Base-by-base conservation (phyloP, 129 eudicot species). In the Scalesia atractyloides region DNA sequence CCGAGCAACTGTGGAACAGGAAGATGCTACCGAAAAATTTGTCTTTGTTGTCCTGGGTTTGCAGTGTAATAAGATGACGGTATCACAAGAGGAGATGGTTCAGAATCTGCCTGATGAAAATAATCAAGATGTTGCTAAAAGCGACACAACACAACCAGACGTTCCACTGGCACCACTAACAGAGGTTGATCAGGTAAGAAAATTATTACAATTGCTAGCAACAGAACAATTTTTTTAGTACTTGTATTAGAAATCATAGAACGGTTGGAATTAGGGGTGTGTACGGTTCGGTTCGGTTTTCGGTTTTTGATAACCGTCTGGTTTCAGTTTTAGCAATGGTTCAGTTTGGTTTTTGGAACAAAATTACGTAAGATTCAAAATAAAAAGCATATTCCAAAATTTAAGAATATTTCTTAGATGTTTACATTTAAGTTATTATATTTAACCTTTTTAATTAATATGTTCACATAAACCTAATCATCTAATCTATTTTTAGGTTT, bases 41-140 rank as follows among this genome's bases (percentile, higher is more conserved):
- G 19, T 39, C n/a, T 79, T 67, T 73, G 66, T 84, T 53, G 75
- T 81, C 70, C 24, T 73, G 53, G 83, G 83, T 56, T 82, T 87
- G 84, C 82, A 82, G 19, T 67, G 81, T 75, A 56, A 79, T 69
- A 72, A 49, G 26, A 61, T 30, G 47, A 78, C 71, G n/a, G 69
- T 24, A 75, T 69, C 83, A 41, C 73, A 22, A 57, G 81, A 68
- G 68, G 43, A 69, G 70, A 66, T 64, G 63, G 10, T 63, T 63
- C 37, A 44, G 50, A 71, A 6, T 69, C 73, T 61, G 41, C 47
- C 71, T 61, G 37, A 14, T 17, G 74, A 75, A 43, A 63, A 57
- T 24, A 43, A 39, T 48, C 15, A 54, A 59, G 48, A 54, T 67
- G 73, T 34, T 71, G 73, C 51, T 11, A 60, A 33, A 46, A 79